Conservation (phyloP, 169 alveolate genomes). For the Cyclospora cayetanensis region DNA sequence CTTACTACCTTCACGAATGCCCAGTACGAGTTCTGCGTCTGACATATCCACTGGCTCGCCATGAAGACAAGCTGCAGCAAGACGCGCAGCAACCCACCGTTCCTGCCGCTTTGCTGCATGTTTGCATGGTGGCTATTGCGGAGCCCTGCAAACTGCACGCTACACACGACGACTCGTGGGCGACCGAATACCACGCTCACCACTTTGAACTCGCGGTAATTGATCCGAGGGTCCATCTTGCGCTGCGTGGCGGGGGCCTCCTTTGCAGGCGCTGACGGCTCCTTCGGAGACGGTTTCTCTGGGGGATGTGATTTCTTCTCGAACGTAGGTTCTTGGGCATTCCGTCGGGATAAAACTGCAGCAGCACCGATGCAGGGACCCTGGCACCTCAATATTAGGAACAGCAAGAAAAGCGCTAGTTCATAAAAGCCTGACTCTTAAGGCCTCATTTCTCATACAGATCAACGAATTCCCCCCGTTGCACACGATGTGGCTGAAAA, state of each 20-base stretch:
- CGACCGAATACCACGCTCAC: neutral
- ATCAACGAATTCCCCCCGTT: no score
- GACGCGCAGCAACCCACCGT: neutral
- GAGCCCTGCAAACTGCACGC: neutral
- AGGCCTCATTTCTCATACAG: no score
- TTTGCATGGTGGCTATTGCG: no score
- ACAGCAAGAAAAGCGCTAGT: no score
- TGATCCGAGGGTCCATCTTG: neutral
- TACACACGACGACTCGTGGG: neutral
- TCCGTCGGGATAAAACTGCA: neutral
- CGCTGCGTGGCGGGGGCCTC: neutral
- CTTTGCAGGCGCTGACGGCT: neutral
- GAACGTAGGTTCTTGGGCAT: neutral
- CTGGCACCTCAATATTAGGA: no score
- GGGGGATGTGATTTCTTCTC: neutral
- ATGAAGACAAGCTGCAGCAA: neutral
- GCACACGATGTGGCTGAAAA: no score
- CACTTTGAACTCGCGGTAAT: neutral
- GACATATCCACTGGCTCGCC: neutral
- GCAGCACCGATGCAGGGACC: neutral
- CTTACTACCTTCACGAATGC: neutral
- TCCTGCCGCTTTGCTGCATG: neutral
- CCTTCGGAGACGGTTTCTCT: neutral
- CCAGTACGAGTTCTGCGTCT: neutral
- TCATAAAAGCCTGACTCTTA: no score